These are phyloP conservation scores for Friedmanniomyces endolithicus DNA, from an alignment of 495 filamentous ascomycete species.

Conservation along the genomic window DNA sequence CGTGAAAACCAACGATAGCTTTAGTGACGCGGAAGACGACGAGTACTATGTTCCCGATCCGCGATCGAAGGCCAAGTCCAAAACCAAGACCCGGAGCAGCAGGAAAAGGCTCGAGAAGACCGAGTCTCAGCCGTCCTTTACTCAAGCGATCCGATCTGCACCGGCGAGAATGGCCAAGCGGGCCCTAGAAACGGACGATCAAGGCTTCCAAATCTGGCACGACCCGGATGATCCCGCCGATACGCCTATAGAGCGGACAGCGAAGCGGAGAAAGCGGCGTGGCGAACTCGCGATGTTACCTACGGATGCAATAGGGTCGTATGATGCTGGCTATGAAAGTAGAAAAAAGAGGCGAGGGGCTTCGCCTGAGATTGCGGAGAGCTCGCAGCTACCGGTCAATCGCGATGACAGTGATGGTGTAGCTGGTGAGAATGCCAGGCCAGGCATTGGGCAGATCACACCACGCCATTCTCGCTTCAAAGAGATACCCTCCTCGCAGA, in stretches of 20 bases:
- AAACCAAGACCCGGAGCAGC: not conserved
- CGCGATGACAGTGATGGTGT: not conserved
- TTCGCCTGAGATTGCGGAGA: not conserved
- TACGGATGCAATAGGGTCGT: not conserved
- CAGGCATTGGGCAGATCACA: too few relatives aligned
- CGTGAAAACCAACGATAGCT: too few relatives aligned
- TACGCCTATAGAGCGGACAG: not conserved
- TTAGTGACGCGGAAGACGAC: not conserved
- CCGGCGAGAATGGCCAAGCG: not conserved
- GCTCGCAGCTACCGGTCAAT: not conserved
- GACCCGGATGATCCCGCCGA: not conserved
- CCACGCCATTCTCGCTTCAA: constrained; percentile 1
- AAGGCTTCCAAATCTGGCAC: not conserved
- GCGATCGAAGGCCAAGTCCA: not conserved
- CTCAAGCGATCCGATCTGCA: not conserved
- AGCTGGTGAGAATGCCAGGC: not conserved
- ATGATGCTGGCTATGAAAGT: not conserved
- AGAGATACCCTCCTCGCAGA: constrained; percentile 17
- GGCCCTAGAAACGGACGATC: not conserved
- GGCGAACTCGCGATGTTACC: not conserved
- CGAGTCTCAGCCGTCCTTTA: not conserved
- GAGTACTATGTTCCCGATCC: not conserved
- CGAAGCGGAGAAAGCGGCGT: not conserved
- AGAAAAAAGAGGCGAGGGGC: too few relatives aligned
- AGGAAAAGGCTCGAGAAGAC: not conserved